Percentiles rank a stretch among this genome's conserved stretches.
Conservation (phyloP, 805 yeast species). For the Pichia nanzhaoensis region DNA sequence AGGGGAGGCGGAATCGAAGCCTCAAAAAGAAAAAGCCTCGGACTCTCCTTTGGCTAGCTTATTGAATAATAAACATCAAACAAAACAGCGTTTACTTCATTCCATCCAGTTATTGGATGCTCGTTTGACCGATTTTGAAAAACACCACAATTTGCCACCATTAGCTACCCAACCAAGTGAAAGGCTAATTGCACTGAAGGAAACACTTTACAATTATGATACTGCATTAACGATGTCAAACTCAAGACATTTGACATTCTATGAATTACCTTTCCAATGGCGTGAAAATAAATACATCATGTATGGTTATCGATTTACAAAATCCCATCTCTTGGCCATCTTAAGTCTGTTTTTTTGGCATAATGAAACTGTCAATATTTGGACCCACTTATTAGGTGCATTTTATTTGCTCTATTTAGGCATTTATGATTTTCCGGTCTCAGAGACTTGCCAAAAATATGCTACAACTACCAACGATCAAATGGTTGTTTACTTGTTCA, state of each 20-base stretch:
- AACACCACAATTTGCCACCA: slow-evolving; percentile 26
- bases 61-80: slow-evolving; percentile 2
- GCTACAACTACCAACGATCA: slow-evolving; percentile 33
- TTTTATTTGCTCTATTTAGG: slow-evolving; percentile 49
- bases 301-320: slow-evolving; percentile 78
- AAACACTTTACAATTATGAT: slow-evolving; percentile 41
- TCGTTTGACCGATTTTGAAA: slow-evolving; percentile 35
- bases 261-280: slow-evolving; percentile 89
- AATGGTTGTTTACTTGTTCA: slow-evolving; percentile 53
- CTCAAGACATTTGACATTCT: slow-evolving; percentile 57
- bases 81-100: slow-evolving; percentile 25
- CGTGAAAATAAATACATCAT: slow-evolving; percentile 83
- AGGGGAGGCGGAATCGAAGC: not conserved
- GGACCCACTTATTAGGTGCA: slow-evolving; percentile 84
- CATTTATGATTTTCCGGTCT: slow-evolving; percentile 54
- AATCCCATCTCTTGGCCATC: slow-evolving; percentile 52
- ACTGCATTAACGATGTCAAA: slow-evolving; percentile 38
- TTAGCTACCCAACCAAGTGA: slow-evolving; percentile 22
- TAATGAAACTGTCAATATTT: slow-evolving; percentile 86
- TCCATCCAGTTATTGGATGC: slow-evolving; percentile 35
- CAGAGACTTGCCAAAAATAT: slow-evolving; percentile 42
- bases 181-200: slow-evolving; percentile 24
- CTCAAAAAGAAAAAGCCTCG: not conserved
- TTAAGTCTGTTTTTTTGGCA: slow-evolving; percentile 58
- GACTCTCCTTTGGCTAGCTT: not conserved